A percentile compares a stretch with the other conserved stretches of the same genome.
phyloP scores from a whole-genome alignment of 2,329 filamentous ascomycete genomes.

The Botrytis porri region DNA sequence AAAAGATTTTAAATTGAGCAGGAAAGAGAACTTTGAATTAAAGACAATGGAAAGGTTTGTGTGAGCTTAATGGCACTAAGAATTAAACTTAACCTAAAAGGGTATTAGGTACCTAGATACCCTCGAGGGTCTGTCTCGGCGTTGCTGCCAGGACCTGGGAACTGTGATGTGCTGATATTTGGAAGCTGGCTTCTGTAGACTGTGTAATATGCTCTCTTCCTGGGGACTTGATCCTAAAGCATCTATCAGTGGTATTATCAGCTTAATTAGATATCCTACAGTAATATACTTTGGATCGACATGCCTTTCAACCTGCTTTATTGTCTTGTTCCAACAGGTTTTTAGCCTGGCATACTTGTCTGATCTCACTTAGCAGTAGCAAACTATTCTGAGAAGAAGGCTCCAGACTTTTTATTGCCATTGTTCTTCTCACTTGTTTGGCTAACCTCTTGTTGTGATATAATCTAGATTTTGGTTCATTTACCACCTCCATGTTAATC shows the following conservation, averaged over 20 bases:
- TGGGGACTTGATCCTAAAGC: accelerated
- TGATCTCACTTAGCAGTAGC: neutral
- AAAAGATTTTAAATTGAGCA: neutral
- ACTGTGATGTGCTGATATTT: neutral
- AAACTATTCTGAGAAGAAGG: neutral
- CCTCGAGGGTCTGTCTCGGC: neutral
- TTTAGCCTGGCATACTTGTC: neutral
- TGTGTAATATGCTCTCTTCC: neutral
- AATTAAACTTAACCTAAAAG: neutral
- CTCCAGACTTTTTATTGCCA: neutral
- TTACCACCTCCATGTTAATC: neutral
- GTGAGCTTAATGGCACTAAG: neutral
- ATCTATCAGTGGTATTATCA: neutral
- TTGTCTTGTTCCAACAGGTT: neutral
- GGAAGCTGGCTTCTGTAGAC: neutral
- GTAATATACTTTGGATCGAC: neutral
- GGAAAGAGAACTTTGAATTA: neutral
- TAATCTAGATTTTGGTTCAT: too few relatives aligned
- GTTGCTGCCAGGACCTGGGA: neutral
- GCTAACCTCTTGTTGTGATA: neutral
- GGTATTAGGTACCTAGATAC: neutral
- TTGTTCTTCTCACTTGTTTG: neutral
- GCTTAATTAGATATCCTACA: neutral
- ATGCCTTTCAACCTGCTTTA: neutral
- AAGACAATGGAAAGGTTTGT: neutral